Evolutionary conservation across 2,329 filamentous ascomycete species (phyloP), one percentile per base, ranked within the genome.

Genomic region (Coccinonectria pachysandricola): DNA sequence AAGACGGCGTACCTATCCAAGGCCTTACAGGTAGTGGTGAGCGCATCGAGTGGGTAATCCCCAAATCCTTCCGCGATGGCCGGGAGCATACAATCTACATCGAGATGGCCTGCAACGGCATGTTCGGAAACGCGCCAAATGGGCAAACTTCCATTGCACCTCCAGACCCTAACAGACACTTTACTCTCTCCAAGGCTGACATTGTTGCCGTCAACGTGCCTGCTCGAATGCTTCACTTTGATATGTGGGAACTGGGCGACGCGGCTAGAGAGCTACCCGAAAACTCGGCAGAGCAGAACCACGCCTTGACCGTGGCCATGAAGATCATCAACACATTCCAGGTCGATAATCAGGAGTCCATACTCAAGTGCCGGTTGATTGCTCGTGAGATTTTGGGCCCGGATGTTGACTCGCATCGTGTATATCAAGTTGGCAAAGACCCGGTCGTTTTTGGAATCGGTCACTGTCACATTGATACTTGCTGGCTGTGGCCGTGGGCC

Each of bases 401-500:
- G 21, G 70, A 81, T 30, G 75, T 93, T 23, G 79, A 94, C 51
- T 87, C 83, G 5, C 66, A 79, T 27, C 75, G 83, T 38, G 85
- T 98, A 7, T 98, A 96, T 49, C 68, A 84, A 20, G 75, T 67
- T 25, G 78, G 75, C 36, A 77, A 78, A 14, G 67, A 79, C 17
- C 74, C 84, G 2, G 67, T 92, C 32, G 83, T 96, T 4, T 91
- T 75, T 43, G 88, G 76, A 18, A 88, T 96, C 39, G 91, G 91
- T 1, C 85, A 98, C 53, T 98, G 91, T 44, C 91, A 98, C 55
- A 98, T 98, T 41, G 91, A 96, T 57, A 93, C 81, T 15, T 95
- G 88, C 57, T 98, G 91, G 91, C 67, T 98, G 18, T 98, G 91
- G 91, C 91, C 91, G 0, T 98, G 86, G 72, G 91, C 81, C 7